phyloP scores from a whole-genome alignment of 345 rosid species.

The Bruguiera gymnorhiza region DNA sequence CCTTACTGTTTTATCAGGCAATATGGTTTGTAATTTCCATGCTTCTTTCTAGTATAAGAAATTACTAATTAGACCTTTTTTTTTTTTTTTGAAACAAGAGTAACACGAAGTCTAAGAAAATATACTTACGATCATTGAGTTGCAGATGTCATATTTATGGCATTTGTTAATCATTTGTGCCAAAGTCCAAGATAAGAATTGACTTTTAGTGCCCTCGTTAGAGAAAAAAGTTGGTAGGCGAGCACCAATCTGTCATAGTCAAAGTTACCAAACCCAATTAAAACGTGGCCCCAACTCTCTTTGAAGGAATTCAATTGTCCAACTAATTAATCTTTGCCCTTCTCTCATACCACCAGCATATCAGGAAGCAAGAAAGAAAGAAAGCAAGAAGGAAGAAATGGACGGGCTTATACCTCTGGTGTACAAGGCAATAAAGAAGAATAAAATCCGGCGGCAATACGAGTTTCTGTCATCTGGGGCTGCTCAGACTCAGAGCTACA shows the following conservation, averaged over 20 bases:
- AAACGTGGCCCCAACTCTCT: not conserved
- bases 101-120: too few relatives aligned
- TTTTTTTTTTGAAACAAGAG: too few relatives aligned
- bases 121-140: too few relatives aligned
- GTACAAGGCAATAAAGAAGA: slow-evolving; percentile 65
- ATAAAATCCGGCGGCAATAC: slow-evolving; percentile 51
- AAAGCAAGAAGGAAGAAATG: slow-evolving; percentile 29
- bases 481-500: slow-evolving; percentile 35
- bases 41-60: too few relatives aligned
- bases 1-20: not conserved
- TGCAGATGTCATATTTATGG: too few relatives aligned
- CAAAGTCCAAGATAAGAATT: slow-evolving; percentile 1
- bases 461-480: slow-evolving; percentile 61
- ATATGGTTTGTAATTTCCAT: too few relatives aligned
- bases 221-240: too few relatives aligned
- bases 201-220: slow-evolving; percentile 11
- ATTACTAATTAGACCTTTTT: too few relatives aligned
- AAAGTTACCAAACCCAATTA: slow-evolving; percentile 14
- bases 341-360: too few relatives aligned
- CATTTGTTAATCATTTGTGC: too few relatives aligned
- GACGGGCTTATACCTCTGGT: slow-evolving; percentile 82
- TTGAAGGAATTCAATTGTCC: too few relatives aligned
- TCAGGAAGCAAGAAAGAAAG: not conserved
- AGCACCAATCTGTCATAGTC: slow-evolving; percentile 1
- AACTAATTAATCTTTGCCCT: not conserved